phyloP scores from a whole-genome alignment of 352 stramenopile species.

The Globisporangium irregulare region DNA sequence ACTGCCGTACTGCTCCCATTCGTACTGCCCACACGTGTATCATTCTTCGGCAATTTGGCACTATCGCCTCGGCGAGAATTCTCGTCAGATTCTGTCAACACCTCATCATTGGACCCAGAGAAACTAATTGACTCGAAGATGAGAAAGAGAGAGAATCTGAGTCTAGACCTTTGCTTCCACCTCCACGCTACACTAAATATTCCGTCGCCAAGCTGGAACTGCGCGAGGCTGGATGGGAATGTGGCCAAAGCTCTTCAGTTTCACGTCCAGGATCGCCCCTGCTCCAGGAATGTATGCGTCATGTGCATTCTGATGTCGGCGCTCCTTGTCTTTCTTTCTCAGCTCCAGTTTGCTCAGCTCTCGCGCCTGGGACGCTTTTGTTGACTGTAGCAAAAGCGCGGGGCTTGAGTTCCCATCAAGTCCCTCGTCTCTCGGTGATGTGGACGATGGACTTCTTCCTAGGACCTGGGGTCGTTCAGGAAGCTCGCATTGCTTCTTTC shows the following conservation, averaged over 20 bases:
- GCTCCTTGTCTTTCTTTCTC: conserved; percentile 29
- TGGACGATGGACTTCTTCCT: background rate
- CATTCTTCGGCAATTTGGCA: background rate
- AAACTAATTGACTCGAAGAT: background rate
- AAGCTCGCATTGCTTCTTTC: conserved; percentile 32
- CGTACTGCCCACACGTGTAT: background rate
- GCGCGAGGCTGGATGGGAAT: conserved; percentile 59
- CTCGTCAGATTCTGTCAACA: background rate
- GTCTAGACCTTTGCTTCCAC: background rate
- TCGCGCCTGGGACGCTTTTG: conserved; percentile 50
- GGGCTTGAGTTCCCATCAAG: background rate
- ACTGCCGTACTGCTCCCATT: background rate
- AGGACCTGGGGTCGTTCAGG: conserved; percentile 33
- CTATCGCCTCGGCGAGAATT: background rate
- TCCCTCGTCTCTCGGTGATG: conserved; percentile 8
- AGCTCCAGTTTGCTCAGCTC: conserved; percentile 47
- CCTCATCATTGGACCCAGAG: background rate
- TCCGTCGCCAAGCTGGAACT: conserved; percentile 54
- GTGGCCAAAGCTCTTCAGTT: conserved; percentile 70
- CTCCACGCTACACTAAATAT: conserved; percentile 25
- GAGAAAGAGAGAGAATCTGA: background rate
- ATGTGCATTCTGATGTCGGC: conserved; percentile 48
- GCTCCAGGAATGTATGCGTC: conserved; percentile 49
- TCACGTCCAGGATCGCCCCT: conserved; percentile 44
- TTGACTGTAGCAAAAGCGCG: conserved; percentile 37